Conservation (phyloP, 148 eudicot genomes). For the Arctostaphylos glauca region DNA sequence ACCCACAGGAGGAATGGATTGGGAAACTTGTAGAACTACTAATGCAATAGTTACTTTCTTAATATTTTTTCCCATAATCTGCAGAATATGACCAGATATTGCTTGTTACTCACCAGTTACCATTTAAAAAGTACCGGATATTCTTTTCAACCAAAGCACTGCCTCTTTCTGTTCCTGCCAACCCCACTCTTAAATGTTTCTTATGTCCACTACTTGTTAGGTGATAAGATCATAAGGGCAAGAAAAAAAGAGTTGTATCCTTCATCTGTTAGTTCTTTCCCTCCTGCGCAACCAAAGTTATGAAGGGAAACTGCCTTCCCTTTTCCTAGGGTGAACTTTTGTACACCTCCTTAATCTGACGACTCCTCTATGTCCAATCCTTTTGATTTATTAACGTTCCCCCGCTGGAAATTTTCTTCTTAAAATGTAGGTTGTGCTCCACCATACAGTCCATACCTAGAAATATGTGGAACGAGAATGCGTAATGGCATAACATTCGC, state of each 20-base stretch:
- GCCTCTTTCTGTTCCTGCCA: not conserved
- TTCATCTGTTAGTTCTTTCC: not conserved
- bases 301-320: not conserved
- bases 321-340: not conserved
- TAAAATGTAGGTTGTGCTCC: not conserved
- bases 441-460: not conserved
- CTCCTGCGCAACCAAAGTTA: slow-evolving; percentile 1
- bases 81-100: not conserved
- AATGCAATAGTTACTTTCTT: not conserved
- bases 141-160: not conserved
- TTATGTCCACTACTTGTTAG: not conserved
- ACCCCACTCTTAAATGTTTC: not conserved
- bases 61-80: not conserved
- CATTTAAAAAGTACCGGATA: not conserved
- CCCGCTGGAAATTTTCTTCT: not conserved
- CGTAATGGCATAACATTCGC: not conserved
- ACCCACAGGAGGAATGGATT: not conserved
- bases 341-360: not conserved
- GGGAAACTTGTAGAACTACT: not conserved
- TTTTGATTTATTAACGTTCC: not conserved
- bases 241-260: not conserved
- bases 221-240: not conserved
- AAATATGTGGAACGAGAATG: not conserved
- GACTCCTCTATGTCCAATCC: not conserved
- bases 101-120: too few relatives aligned